Base-by-base conservation (phyloP, 2,329 filamentous ascomycete genomes). In the Magnaporthiopsis poae region DNA sequence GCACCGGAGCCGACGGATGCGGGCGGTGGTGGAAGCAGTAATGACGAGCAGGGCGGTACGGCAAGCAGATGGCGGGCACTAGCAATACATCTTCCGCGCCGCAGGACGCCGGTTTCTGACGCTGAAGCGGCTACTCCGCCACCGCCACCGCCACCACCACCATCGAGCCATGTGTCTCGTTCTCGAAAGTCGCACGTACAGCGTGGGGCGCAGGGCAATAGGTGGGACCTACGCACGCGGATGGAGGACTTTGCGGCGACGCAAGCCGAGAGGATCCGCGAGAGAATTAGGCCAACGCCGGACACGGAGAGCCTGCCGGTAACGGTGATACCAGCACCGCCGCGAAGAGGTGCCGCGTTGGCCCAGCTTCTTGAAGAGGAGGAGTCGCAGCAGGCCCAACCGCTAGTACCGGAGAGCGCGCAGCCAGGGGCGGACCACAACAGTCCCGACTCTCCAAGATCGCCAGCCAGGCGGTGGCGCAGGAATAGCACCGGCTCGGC, bases 181-280 rank as follows among this genome's bases (percentile, higher is more conserved):
- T 21, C 21, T 25, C 46, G 46, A 31, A 31, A 62, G 52, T 67
- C 67, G 31, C 60, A 61, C 60, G 35, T 36, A 15, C 62, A 33
- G 46, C 61, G 66, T 56, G 21, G 67, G 67, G 72, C 59, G 36
- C 60, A 65, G 67, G 66, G 61, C 63, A 70, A 66, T 66, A 76
- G 80, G 60, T 88, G 86, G 86, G 85, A 88, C 71, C 71, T 88
- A 12, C 81, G 80, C 46, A 78, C 78, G 12, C 80, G 85, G 18
- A 72, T 88, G 1, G 86, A 89, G 68, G 82, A 87, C 63, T 88
- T 88, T 70, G 85, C 86, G 0, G 84, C 80, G 1, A 81, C 79
- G 9, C 85, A 88, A 68, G 86, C 85, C 0, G 86, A 88, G 69
- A 83, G 80, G 72, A 74, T 88, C 7, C 79, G 85, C 12, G 86